Base-by-base conservation (phyloP, 169 alveolate species). In the Plasmodium vivax region DNA sequence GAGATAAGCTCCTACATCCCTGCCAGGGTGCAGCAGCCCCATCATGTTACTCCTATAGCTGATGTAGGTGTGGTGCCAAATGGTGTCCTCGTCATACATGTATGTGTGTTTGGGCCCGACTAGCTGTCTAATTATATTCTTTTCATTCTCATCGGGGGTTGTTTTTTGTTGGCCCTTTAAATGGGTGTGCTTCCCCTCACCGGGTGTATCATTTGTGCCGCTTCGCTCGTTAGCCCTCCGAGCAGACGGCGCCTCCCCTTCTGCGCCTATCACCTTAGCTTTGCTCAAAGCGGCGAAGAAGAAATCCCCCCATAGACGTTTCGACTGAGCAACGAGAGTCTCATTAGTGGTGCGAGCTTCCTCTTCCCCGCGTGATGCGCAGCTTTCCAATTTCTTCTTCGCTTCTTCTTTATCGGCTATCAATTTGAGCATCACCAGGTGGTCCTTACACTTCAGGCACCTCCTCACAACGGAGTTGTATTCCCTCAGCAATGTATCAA, bases 381-480 rank as follows among this genome's bases (percentile, higher is more conserved):
- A 19, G 43, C 47, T 10, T 84, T 43, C 45, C 36, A 84, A 32
- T 71, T 72, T 68, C 9, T 41, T 43, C 51, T 6, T 72, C 16
- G 51, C 34, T 34, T 75, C 82, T 6, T 75, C 71, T 9, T 87
- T 75, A 8, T 9, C 8, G 27, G 30, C 2, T 34, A 75, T 32
- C n/a, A 87, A n/a, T 45, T 54, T 79, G 2, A 14, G 47, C 36
- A 87, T 45, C 8, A 14, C 32, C 47, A 75, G 36, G 68, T 87
- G 81, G 77, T 87, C 93, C 45, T 75, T 87, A 32, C 93, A 87
- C 41, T 77, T 36, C 38, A 87, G 45, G 30, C 93, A 87, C 23
- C 75, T 74, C 41, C 51, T 47, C 19, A 87, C 87, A 71, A 75
- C 68, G 41, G 45, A 30, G 43, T 87, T 87, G 23, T 87, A 87